These are phyloP conservation scores for Erigeron canadensis DNA, from an alignment of 129 eudicot species.

Conservation along the genomic window DNA sequence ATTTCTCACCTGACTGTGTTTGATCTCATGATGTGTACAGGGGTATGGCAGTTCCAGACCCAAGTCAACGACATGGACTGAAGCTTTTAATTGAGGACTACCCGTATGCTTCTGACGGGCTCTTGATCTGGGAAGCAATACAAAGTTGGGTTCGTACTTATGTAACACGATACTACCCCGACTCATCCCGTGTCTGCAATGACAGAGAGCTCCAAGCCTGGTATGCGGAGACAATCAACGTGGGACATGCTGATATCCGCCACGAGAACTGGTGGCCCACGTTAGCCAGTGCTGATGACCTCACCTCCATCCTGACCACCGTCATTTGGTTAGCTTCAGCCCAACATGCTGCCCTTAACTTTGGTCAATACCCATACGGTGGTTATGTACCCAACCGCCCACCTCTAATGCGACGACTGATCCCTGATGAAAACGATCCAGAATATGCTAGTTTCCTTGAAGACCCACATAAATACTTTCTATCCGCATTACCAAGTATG, in stretches of 20 bases:
- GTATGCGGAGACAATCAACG: constrained; percentile 80
- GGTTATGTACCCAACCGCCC: constrained; percentile 93
- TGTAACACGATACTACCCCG: constrained; percentile 69
- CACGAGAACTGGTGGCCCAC: constrained; percentile 83
- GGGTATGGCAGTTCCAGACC: constrained; percentile 89
- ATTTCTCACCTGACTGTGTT: neutral
- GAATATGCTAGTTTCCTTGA: constrained; percentile 56
- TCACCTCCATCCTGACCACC: constrained; percentile 67
- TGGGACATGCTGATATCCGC: constrained; percentile 81
- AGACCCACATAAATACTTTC: constrained; percentile 72
- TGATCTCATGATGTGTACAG: constrained; percentile 29
- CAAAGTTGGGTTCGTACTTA: constrained; percentile 71
- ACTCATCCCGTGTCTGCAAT: constrained; percentile 47
- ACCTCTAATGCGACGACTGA: constrained; percentile 63
- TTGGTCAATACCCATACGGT: constrained; percentile 94
- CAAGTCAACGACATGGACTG: constrained; percentile 73
- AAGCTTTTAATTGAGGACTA: constrained; percentile 76
- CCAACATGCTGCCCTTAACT: constrained; percentile 92
- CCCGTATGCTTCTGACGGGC: constrained; percentile 93
- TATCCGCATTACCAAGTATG: constrained; percentile 68
- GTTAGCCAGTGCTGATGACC: constrained; percentile 55
- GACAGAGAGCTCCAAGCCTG: constrained; percentile 93
- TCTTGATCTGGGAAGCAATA: constrained; percentile 82
- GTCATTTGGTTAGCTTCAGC: constrained; percentile 91
- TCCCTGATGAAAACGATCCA: constrained; percentile 76